These are phyloP conservation scores for Aspergillus ostianus DNA, from an alignment of 495 filamentous ascomycete genomes.

Conservation along the genomic window DNA sequence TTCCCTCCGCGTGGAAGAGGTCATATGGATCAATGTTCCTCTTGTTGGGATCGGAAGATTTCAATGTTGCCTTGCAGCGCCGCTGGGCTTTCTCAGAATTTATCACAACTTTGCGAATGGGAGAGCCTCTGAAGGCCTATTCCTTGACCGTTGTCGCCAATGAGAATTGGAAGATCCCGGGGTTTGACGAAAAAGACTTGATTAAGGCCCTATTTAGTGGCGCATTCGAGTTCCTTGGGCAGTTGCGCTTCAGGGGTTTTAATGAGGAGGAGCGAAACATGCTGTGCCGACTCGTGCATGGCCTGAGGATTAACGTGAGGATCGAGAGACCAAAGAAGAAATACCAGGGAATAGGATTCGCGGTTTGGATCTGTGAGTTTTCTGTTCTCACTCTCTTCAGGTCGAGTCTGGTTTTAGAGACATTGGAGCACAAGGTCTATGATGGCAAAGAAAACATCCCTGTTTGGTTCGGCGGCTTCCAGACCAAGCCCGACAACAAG, in stretches of 20 bases:
- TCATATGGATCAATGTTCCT: constrained; percentile 13
- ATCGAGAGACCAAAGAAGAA: constrained; percentile 14
- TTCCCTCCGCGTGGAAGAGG: constrained; percentile 9
- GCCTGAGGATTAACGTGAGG: constrained; percentile 4
- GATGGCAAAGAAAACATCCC: constrained; percentile 78
- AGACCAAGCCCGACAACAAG: constrained; percentile 83
- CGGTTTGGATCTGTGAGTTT: constrained; percentile 21
- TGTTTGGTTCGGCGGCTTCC: constrained; percentile 56
- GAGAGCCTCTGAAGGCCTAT: constrained; percentile 12
- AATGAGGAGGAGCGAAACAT: constrained; percentile 12
- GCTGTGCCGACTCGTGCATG: constrained; percentile 9
- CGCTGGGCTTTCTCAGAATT: constrained; percentile 17
- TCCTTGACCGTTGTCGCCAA: constrained; percentile 17
- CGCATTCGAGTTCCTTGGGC: constrained; percentile 17
- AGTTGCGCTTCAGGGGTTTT: constrained; percentile 16
- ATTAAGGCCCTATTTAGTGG: constrained; percentile 16
- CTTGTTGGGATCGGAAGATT: constrained; percentile 14
- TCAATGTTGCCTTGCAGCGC: constrained; percentile 12
- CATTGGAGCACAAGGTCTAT: constrained; percentile 75
- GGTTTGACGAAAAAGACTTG: constrained; percentile 18
- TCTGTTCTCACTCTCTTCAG: background rate
- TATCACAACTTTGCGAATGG: constrained; percentile 10
- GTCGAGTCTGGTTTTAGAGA: constrained; percentile 37
- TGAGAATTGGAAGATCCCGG: constrained; percentile 17
- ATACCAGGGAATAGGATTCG: constrained; percentile 18